phyloP scores from a whole-genome alignment of 1,284 basidiomycete genomes.

The Cronartium quercuum region DNA sequence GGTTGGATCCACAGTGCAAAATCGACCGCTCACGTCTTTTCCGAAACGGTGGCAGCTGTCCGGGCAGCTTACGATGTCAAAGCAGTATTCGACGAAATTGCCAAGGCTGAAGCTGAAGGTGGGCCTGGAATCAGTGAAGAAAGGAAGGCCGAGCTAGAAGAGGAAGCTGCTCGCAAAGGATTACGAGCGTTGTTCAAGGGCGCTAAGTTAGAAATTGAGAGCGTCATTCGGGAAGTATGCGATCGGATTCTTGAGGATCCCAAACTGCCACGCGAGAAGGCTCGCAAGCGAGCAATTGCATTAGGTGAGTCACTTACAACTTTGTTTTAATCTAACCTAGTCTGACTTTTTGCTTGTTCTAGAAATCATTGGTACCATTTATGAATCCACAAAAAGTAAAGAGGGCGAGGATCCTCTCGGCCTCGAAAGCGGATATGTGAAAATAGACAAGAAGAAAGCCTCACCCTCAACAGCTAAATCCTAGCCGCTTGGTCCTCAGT shows the following conservation, averaged over 20 bases:
- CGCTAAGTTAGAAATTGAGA: conserved; percentile 90
- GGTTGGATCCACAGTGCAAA: conserved; percentile 93
- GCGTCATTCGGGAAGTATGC: conserved; percentile 84
- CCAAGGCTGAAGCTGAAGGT: conserved; percentile 67
- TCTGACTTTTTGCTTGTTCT: background rate
- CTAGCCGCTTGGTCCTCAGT: too few relatives aligned
- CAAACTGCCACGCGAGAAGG: background rate
- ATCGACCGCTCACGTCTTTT: conserved; percentile 85
- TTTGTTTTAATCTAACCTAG: background rate
- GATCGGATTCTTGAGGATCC: conserved; percentile 67
- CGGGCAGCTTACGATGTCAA: conserved; percentile 87
- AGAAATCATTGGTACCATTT: conserved; percentile 35
- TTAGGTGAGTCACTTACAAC: conserved; percentile 15
- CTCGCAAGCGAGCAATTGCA: conserved; percentile 33
- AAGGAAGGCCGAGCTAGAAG: conserved; percentile 81
- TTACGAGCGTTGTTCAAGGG: conserved; percentile 53
- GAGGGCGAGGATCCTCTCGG: conserved; percentile 31
- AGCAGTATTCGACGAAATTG: conserved; percentile 84
- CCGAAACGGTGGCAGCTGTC: conserved; percentile 83
- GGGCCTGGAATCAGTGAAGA: conserved; percentile 78
- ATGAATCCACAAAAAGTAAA: conserved; percentile 34
- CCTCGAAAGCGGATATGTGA: conserved; percentile 35
- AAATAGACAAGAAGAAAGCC: conserved; percentile 36
- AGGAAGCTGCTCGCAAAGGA: conserved; percentile 89
- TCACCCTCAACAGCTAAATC: too few relatives aligned